phyloP scores from a whole-genome alignment of 495 filamentous ascomycete species.

The Daldinia bambusicola region DNA sequence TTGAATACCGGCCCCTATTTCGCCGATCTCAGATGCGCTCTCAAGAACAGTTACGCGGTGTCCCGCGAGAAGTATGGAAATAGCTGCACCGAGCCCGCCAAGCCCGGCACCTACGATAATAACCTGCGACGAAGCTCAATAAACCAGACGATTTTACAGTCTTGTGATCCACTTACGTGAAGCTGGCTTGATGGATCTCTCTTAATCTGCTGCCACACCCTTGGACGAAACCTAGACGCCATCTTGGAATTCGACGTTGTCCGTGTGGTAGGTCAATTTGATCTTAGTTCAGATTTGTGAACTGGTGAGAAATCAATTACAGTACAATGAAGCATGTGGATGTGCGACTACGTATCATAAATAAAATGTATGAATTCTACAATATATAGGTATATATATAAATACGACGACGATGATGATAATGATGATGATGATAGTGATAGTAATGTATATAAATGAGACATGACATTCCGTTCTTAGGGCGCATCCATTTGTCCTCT shows the following conservation, averaged over 20 bases:
- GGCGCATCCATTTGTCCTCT: background rate
- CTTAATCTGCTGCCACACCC: conserved; percentile 24
- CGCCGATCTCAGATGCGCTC: conserved; percentile 67
- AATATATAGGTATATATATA: background rate
- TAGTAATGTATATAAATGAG: background rate
- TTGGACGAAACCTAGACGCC: conserved; percentile 26
- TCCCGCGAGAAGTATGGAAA: conserved; percentile 66
- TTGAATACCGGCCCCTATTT: conserved; percentile 71
- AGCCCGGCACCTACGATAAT: conserved; percentile 75
- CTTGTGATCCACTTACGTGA: conserved; percentile 30
- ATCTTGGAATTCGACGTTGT: conserved; percentile 19
- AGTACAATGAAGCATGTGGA: background rate
- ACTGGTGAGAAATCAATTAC: background rate
- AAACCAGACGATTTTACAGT: background rate
- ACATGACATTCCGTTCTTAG: background rate
- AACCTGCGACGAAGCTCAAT: conserved; percentile 48
- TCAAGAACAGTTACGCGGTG: conserved; percentile 72
- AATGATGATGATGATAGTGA: no score
- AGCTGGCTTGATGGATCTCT: conserved; percentile 39
- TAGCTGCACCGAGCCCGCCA: conserved; percentile 72
- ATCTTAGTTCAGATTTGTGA: background rate
- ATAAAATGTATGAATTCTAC: background rate
- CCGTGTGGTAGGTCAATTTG: background rate
- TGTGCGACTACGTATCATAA: background rate
- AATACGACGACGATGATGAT: no score